A percentile compares a stretch with the other conserved stretches of the same genome.
These are phyloP conservation scores for Cercophora samala DNA, from an alignment of 495 filamentous ascomycete species.

Conservation along the genomic window DNA sequence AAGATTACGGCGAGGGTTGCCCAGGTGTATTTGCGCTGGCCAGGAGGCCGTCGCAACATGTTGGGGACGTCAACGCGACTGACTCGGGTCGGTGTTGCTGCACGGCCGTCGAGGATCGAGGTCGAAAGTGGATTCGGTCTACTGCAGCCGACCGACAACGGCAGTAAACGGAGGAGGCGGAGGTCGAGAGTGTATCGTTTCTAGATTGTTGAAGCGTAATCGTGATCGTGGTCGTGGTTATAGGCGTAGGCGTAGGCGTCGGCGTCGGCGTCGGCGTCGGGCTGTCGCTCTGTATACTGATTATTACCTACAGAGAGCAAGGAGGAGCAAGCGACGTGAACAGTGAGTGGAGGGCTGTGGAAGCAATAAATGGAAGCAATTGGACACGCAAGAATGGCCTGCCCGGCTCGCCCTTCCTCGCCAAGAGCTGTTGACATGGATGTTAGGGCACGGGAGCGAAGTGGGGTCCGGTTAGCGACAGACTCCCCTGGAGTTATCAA, in stretches of 20 bases:
- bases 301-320: too few relatives aligned
- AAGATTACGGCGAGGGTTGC: conserved; percentile 48
- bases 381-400: conserved; percentile 14
- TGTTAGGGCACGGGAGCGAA: conserved; percentile 16
- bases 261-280: too few relatives aligned
- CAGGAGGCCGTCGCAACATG: conserved; percentile 57
- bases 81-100: conserved; percentile 13
- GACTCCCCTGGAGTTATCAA: conserved; percentile 1
- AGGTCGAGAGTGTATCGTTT: too few relatives aligned
- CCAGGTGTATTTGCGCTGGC: conserved; percentile 47
- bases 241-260: too few relatives aligned
- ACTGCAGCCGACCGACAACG: neutral
- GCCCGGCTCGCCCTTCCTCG: neutral
- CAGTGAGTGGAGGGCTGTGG: conserved; percentile 10
- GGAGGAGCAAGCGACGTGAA: neutral
- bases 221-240: too few relatives aligned
- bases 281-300: too few relatives aligned
- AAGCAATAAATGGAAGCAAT: conserved; percentile 33
- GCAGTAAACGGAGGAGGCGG: too few relatives aligned
- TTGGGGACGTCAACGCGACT: conserved; percentile 45
- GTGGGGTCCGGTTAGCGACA: conserved; percentile 14
- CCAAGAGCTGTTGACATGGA: conserved; percentile 2
- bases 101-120: neutral
- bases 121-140: conserved; percentile 12
- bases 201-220: too few relatives aligned